Evolutionary conservation across 805 yeast species (phyloP).

Genomic region (Vanderwaltozyma verrucispora): DNA sequence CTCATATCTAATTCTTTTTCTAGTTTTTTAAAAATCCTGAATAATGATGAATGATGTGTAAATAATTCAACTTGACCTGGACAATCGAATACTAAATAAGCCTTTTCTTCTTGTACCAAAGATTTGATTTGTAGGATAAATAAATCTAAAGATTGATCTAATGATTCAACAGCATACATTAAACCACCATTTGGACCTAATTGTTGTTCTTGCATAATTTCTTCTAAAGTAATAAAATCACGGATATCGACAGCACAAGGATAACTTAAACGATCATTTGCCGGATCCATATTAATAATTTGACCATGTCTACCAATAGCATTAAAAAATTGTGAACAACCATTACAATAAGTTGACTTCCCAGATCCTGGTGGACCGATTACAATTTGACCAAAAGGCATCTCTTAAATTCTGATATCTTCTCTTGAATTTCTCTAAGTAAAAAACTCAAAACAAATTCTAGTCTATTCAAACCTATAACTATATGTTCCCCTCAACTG

Average conservation of each 20-base stretch:
- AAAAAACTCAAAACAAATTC: too few species aligned
- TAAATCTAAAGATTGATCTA: slow-evolving; percentile 46
- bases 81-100: slow-evolving; percentile 74
- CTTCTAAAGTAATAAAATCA: slow-evolving; percentile 65
- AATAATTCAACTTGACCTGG: slow-evolving; percentile 96
- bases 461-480: too few species aligned
- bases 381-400: slow-evolving; percentile 80
- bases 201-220: slow-evolving; percentile 59
- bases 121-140: slow-evolving; percentile 47
- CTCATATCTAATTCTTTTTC: slow-evolving; percentile 59
- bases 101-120: slow-evolving; percentile 44
- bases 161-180: slow-evolving; percentile 71
- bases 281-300: slow-evolving; percentile 88
- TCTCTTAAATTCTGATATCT: slow-evolving; percentile 5
- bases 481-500: background rate
- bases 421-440: too few species aligned
- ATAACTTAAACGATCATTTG: slow-evolving; percentile 63
- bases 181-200: slow-evolving; percentile 88
- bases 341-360: slow-evolving; percentile 88
- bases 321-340: slow-evolving; percentile 82
- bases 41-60: slow-evolving; percentile 76
- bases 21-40: slow-evolving; percentile 52
- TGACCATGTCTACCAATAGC: slow-evolving; percentile 88
- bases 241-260: slow-evolving; percentile 71
- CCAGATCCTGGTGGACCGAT: slow-evolving; percentile 99